Evolutionary conservation across 2,329 filamentous ascomycete genomes (phyloP), one percentile per base, ranked within the genome.

Genomic region (Epichloe sylvatica): DNA sequence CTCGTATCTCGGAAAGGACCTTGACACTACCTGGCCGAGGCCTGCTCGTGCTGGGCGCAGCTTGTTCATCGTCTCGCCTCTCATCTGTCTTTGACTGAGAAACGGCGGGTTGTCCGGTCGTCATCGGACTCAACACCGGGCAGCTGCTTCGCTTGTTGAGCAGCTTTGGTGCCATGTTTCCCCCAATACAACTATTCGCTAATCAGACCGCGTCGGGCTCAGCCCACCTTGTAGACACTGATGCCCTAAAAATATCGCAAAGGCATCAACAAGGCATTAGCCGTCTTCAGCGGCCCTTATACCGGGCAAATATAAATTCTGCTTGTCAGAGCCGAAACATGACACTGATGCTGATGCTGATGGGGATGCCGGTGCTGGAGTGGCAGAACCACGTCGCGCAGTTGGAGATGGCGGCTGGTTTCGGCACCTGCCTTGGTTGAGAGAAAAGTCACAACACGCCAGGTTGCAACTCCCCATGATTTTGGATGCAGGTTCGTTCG

Each of bases 1-100:
- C 58, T 3, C 63, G 59, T 23, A 68, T 61, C 36, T 67, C 65
- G 6, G 60, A 62, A 62, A 65, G 66, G 4, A 65, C 62, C 35
- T 55, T 62, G 11, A 63, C 60, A 35, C 60, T 57, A 6, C 56
- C 57, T 19, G 56, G 58, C 35, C 57, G 59, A n/a, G 59, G 49
- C 45, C 57, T 65, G 21, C 58, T 33, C 1, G 41, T 49, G 38
- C 54, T 52, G 4, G 51, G 49, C 5, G 45, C 46, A 4, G 53
- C 57, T 19, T 13, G 51, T 7, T 46, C 53, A 2, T 46, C 44
- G 3, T 49, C 42, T 19, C 46, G 46, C 25, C 30, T 33, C 17
- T 42, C 38, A 23, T 45, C 45, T 15, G 45, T 40, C 8, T 40
- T 37, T 33, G 51, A 25, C 34, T 37, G 40, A 3, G 36, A 21